Evolutionary conservation across 2,329 filamentous ascomycete genomes (phyloP), one percentile per base, ranked within the genome.

Genomic region (Colletotrichum sojae): DNA sequence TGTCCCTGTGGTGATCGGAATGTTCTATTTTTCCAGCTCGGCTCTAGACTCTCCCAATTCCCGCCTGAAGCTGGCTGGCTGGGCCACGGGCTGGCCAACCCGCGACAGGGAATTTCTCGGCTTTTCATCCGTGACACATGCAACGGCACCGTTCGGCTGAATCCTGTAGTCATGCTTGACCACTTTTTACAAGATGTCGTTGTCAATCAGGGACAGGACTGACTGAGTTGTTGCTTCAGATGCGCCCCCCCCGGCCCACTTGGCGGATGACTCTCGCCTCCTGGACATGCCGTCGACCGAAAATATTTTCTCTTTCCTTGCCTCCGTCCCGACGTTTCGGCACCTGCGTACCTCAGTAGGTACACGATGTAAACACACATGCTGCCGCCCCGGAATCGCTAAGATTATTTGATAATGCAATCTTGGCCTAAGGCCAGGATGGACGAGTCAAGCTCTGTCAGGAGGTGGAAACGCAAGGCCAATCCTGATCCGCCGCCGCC

Each of bases 1-100:
- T 67, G 67, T 69, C 67, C 67, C 67, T 69, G 67, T 55, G 62
- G 51, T 67, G 67, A 69, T 69, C 67, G 63, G 55, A 69, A 61
- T 61, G 9, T 69, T 67, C 67, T 66, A 69, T 69, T 48, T 60
- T 66, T 46, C 52, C n/a, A 53, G 25, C 40, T 36, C 18, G 43
- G 55, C 56, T 63, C 58, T 67, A 46, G 49, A 56, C 57, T 60
- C 56, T 40, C 25, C 36, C 62, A 56, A 57, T 36, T 36, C 31
- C 31, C 31, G 31, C 31, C 31, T 36, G 31, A 36, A 36, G 31
- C 22, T 25, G 22, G 22, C 22, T 22, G 9, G 27, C 27, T 31
- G 8, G 27, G 27, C 27, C 27, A 5, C 27, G 9, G 27, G 9
- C 27, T 36, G 31, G 10, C 31, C 31, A 36, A 36, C 31, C 31